A percentile compares a stretch with the other conserved stretches of the same genome.
Evolutionary conservation across 108 stramenopile species (phyloP).

Genomic region (Fistulifera solaris): DNA sequence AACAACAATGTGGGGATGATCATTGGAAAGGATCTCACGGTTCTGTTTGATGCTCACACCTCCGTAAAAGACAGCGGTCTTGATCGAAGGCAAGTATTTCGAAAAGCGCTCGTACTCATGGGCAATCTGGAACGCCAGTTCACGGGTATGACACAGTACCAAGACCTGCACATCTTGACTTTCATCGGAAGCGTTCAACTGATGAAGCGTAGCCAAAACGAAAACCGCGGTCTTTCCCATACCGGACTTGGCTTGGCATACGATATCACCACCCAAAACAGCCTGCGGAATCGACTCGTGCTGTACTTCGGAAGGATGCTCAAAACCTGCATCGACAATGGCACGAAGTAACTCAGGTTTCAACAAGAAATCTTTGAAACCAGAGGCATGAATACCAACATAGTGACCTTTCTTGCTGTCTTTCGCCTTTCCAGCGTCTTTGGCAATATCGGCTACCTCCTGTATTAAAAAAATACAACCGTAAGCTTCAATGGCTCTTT

Average conservation of each 20-base stretch:
- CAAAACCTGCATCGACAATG: conserved; percentile 98
- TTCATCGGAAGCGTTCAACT: conserved; percentile 45
- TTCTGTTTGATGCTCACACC: conserved; percentile 87
- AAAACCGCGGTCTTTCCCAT: conserved; percentile 99
- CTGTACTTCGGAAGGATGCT: conserved; percentile 97
- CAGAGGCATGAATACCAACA: conserved; percentile 97
- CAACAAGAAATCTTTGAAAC: conserved; percentile 97
- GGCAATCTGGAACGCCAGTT: conserved; percentile 99
- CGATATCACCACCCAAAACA: conserved; percentile 97
- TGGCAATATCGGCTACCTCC: conserved; percentile 57
- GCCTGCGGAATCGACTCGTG: conserved; percentile 99
- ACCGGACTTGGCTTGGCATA: conserved; percentile 99
- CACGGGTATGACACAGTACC: conserved; percentile 98
- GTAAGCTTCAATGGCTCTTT: no score
- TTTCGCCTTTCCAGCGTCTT: conserved; percentile 47
- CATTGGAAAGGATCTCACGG: conserved; percentile 86
- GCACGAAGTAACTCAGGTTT: conserved; percentile 98
- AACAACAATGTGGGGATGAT: conserved; percentile 95
- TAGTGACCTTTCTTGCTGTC: conserved; percentile 95
- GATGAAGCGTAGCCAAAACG: conserved; percentile 96
- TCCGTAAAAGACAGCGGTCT: conserved; percentile 98
- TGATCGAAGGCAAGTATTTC: conserved; percentile 96
- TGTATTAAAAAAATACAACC: conserved; percentile 9
- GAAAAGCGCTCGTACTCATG: conserved; percentile 98
- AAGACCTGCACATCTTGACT: conserved; percentile 39